These are phyloP conservation scores for Brachypodium distachyon DNA, from an alignment of 202 grass and related monocot genomes.

Conservation along the genomic window DNA sequence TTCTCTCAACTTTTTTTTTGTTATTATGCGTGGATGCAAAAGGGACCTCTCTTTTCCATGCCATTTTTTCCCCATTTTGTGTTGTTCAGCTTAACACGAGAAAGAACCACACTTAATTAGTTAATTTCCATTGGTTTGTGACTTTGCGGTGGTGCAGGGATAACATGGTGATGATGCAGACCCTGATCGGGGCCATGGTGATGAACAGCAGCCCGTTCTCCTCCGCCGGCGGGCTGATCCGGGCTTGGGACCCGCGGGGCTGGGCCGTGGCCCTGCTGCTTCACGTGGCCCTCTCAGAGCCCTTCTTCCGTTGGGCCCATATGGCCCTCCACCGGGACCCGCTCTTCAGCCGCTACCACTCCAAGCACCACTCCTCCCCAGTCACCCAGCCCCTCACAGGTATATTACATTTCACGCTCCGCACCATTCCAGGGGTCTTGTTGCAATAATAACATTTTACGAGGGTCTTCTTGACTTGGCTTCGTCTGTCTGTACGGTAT, in stretches of 20 bases:
- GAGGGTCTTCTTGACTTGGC: background rate
- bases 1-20: too few relatives aligned
- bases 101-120: too few relatives aligned
- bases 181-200: slow-evolving; percentile 39
- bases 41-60: too few relatives aligned
- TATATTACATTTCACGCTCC: background rate
- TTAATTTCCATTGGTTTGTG: background rate
- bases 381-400: slow-evolving; percentile 69
- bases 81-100: too few relatives aligned
- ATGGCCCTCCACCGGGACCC: slow-evolving; percentile 36
- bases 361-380: slow-evolving; percentile 48
- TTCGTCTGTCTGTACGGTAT: too few relatives aligned
- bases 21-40: too few relatives aligned
- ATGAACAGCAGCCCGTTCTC: slow-evolving; percentile 4
- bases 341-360: slow-evolving; percentile 59
- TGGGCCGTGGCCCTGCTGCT: slow-evolving; percentile 44
- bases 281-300: slow-evolving; percentile 68
- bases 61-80: too few relatives aligned
- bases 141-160: slow-evolving; percentile 35
- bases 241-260: slow-evolving; percentile 26
- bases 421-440: background rate
- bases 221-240: slow-evolving; percentile 13
- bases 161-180: slow-evolving; percentile 70
- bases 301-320: slow-evolving; percentile 66
- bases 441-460: background rate